These are phyloP conservation scores for Gaertneriomyces semiglobifer DNA, from an alignment of 192 early-diverging fungal species.

Conservation along the genomic window DNA sequence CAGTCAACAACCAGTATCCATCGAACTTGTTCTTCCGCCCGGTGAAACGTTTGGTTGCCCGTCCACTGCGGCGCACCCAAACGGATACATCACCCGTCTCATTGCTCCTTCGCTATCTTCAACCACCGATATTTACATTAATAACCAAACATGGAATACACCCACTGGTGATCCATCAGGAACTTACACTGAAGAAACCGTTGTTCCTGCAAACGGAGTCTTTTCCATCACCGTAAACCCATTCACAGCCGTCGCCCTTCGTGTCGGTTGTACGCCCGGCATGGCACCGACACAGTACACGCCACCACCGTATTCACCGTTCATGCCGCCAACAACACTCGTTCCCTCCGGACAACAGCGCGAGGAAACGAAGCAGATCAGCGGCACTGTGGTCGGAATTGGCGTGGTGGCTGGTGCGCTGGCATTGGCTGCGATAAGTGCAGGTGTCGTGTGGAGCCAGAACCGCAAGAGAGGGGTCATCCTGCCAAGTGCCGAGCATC, in stretches of 20 bases:
- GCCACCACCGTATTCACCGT: background rate
- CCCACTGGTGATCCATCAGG: conserved; percentile 8
- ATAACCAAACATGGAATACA: conserved; percentile 20
- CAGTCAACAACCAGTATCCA: background rate
- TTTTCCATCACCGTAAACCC: background rate
- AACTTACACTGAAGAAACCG: conserved; percentile 10
- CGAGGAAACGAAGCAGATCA: background rate
- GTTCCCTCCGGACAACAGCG: background rate
- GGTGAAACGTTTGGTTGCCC: background rate
- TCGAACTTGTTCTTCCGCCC: background rate
- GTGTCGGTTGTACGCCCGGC: conserved; percentile 17
- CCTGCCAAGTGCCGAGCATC: conserved; percentile 6
- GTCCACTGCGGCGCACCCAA: background rate
- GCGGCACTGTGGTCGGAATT: conserved; percentile 11
- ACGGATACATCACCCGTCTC: conserved; percentile 15
- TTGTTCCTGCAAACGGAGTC: background rate
- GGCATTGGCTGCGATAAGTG: background rate
- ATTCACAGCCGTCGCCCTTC: conserved; percentile 5
- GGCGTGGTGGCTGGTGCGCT: conserved; percentile 11
- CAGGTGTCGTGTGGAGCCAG: background rate
- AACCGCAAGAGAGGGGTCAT: background rate
- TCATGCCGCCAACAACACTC: background rate
- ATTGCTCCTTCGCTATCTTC: background rate
- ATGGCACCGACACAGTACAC: background rate
- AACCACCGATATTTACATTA: conserved; percentile 13